phyloP scores from a whole-genome alignment of 2,329 filamentous ascomycete genomes.

The Coleophoma eucalyptorum region DNA sequence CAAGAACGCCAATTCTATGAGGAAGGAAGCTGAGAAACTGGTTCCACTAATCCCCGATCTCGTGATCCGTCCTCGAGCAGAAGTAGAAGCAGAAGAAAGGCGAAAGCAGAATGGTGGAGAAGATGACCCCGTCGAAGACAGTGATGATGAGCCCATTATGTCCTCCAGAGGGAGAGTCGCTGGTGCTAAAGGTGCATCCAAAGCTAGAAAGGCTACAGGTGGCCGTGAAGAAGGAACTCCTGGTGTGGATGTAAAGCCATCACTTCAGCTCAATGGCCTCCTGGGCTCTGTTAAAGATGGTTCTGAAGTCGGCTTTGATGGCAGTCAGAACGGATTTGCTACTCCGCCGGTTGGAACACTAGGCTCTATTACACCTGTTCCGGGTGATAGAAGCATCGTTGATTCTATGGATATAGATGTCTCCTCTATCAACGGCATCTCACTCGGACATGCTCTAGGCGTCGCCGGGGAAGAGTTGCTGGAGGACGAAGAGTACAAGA shows the following conservation, averaged over 20 bases:
- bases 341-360: conserved; percentile 68
- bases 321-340: conserved; percentile 76
- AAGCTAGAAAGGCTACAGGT: conserved; percentile 69
- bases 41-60: conserved; percentile 94
- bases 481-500: conserved; percentile 92
- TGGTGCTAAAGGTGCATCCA: conserved; percentile 62
- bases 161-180: conserved; percentile 90
- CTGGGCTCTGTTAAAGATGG: conserved; percentile 62
- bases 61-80: conserved; percentile 81
- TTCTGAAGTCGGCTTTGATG: conserved; percentile 71
- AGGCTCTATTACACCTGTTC: conserved; percentile 72
- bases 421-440: conserved; percentile 63
- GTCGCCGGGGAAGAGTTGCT: conserved; percentile 71
- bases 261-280: conserved; percentile 62
- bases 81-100: conserved; percentile 85
- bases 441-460: conserved; percentile 58
- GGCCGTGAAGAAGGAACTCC: conserved; percentile 79
- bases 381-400: conserved; percentile 65
- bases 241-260: conserved; percentile 68
- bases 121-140: conserved; percentile 81
- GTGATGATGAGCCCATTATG: conserved; percentile 97
- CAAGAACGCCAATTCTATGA: conserved; percentile 93
- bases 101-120: conserved; percentile 83
- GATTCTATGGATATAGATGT: conserved; percentile 88
- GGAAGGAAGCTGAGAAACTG: conserved; percentile 94